Base-by-base conservation (phyloP, 2,329 filamentous ascomycete species). In the Ophiostoma montium region DNA sequence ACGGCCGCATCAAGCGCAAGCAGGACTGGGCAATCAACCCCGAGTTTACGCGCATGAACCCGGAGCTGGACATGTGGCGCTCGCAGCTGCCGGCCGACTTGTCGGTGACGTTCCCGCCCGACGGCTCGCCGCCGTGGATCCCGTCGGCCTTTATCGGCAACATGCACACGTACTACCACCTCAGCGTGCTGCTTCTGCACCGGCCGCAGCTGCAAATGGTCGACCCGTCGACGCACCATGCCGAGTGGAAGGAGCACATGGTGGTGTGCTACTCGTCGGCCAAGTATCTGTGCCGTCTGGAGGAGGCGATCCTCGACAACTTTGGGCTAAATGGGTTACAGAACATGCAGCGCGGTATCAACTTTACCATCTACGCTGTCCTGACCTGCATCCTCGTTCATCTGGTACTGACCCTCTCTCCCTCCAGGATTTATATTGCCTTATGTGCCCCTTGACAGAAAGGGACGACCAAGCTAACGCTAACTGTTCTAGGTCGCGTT, bases 271-370 rank as follows among this genome's bases (percentile, higher is more conserved):
- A 94, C 61, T 77, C 78, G 36, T 83, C 89, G 1, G 88, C 90
- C 35, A 94, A 92, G 64, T 77, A 76, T 36, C 73, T 96, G 46
- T 95, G 89, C 64, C 80, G 85, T 52, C 65, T 95, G 6, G 88
- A 95, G 60, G 90, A 96, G 65, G 82, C 82, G 2, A 78, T 94
- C 33, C 61, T 94, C 51, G 75, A 82, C 48, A 75, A 77, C 0
- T 94, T 82, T 62, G 86, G 88, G 3, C 69, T 95, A 52, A 76
- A 76, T 15, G 90, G 89, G 0, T 70, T 96, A 15, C 74, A 92
- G 57, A 94, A 83, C 66, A 95, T 95, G 90, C 83, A 90, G 59
- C 77, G 90, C 56, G 90, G 90, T 35, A 88, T 94, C 62, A 95
- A 89, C 64, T 96, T 95, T 60, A 87, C 86, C 6, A 87, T 96